Conservation (phyloP, 805 yeast genomes). For the Ogataea siamensis region DNA sequence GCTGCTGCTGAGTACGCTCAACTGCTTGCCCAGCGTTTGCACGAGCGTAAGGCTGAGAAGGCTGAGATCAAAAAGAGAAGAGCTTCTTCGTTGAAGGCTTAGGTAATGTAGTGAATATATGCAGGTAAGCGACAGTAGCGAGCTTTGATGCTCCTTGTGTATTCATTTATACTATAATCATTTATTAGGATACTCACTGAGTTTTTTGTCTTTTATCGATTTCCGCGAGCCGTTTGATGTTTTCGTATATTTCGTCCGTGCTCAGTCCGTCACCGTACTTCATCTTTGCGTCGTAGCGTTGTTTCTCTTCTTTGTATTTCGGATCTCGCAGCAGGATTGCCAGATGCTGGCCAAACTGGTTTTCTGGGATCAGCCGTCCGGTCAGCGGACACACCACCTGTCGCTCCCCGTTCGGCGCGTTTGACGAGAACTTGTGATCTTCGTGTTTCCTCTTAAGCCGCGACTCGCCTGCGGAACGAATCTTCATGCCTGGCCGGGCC, state of each 20-base stretch:
- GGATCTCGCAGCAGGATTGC: conserved; percentile 74
- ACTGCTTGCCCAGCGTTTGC: conserved; percentile 95
- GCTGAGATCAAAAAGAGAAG: conserved; percentile 99
- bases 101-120: conserved; percentile 30
- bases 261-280: conserved; percentile 31
- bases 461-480: conserved; percentile 70
- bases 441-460: conserved; percentile 40
- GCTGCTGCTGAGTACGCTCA: conserved; percentile 99
- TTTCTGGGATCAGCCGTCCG: conserved; percentile 64
- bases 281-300: conserved; percentile 56
- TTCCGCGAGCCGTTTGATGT: conserved; percentile 45
- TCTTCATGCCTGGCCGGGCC: conserved; percentile 48
- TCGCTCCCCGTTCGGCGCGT: conserved; percentile 25
- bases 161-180: conserved; percentile 9
- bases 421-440: conserved; percentile 6
- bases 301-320: conserved; percentile 65
- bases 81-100: conserved; percentile 97
- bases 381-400: conserved; percentile 78
- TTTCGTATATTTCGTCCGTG: conserved; percentile 56
- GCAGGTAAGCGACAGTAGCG: conserved; percentile 9
- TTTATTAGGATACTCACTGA: conserved; percentile 6
- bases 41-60: conserved; percentile 97
- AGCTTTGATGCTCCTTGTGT: conserved; percentile 2
- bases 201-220: conserved; percentile 12
- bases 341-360: conserved; percentile 68